These are phyloP conservation scores for Pseudocohnilembus persalinus DNA, from an alignment of 169 alveolate genomes.

Conservation along the genomic window DNA sequence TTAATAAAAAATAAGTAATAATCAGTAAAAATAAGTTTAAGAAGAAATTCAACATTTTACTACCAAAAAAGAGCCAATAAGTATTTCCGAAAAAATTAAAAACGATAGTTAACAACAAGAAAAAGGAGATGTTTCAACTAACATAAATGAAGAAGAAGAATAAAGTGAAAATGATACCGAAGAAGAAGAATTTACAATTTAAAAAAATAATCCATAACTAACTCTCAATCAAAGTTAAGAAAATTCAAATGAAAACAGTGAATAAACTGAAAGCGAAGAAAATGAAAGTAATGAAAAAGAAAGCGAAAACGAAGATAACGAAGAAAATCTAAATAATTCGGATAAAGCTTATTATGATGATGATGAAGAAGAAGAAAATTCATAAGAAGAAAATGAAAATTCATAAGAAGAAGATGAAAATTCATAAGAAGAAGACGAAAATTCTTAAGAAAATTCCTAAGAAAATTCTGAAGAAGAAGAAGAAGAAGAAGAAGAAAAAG, in stretches of 20 bases:
- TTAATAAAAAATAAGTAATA: too few relatives aligned
- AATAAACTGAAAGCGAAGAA: conserved; percentile 14
- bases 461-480: conserved; percentile 2
- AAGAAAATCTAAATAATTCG: conserved; percentile 11
- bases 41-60: too few relatives aligned
- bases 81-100: too few relatives aligned
- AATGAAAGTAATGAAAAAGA: conserved; percentile 11
- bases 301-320: conserved; percentile 10
- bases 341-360: conserved; percentile 12
- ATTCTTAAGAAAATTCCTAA: background rate
- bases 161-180: background rate
- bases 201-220: conserved; percentile 26
- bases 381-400: conserved; percentile 6
- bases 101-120: background rate
- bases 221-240: too few relatives aligned
- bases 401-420: conserved; percentile 24
- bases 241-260: too few relatives aligned
- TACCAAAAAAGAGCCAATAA: too few relatives aligned
- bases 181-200: conserved; percentile 22
- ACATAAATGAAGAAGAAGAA: background rate
- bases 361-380: background rate
- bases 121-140: background rate
- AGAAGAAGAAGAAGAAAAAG: background rate
- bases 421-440: conserved; percentile 6
- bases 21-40: background rate